Percentiles rank a stretch among this genome's conserved stretches.
Evolutionary conservation across 148 eudicot species (phyloP).

Genomic region (Gaultheria prostrata): DNA sequence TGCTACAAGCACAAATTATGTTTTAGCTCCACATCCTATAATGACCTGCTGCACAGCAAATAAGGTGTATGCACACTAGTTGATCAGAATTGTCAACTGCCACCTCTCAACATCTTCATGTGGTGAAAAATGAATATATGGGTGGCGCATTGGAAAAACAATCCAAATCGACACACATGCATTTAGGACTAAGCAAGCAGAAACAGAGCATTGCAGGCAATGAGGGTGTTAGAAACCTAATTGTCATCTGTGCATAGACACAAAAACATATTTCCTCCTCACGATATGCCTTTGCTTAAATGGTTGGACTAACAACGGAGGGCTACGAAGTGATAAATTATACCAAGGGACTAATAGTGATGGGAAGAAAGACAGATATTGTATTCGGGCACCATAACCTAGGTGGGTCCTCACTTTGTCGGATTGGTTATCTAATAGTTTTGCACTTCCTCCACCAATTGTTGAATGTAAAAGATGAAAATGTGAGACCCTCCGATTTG

Average conservation of each 20-base stretch:
- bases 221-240: not conserved
- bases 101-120: not conserved
- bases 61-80: not conserved
- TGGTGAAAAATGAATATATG: not conserved
- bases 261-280: not conserved
- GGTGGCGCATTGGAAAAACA: constrained; percentile 2
- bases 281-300: not conserved
- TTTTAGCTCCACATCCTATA: not conserved
- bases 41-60: not conserved
- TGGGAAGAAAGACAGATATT: not conserved
- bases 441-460: not conserved
- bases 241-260: constrained; percentile 4
- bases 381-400: not conserved
- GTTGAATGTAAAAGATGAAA: not conserved
- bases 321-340: not conserved
- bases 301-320: not conserved
- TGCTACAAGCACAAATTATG: not conserved
- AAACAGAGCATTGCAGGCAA: not conserved
- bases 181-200: not conserved
- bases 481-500: not conserved
- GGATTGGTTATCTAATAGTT: not conserved
- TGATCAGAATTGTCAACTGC: constrained; percentile 2
- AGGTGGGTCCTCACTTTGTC: not conserved
- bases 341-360: not conserved
- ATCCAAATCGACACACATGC: not conserved